phyloP scores from a whole-genome alignment of 2,329 filamentous ascomycete species.

The Fonsecaea pugnacius region DNA sequence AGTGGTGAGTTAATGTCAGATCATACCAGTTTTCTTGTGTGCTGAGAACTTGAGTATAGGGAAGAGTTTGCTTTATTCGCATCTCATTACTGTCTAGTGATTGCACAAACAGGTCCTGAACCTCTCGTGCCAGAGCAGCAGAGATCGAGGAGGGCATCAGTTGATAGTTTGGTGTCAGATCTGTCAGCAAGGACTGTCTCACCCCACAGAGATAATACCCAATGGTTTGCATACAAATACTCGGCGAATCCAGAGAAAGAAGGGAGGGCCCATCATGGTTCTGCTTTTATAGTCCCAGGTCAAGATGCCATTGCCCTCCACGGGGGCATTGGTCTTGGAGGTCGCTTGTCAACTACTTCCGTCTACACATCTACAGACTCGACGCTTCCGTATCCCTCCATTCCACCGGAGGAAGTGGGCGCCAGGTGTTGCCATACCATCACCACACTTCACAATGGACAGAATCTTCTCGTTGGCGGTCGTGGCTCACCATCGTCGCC shows the following conservation, averaged over 20 bases:
- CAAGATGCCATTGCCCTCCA: constrained; percentile 45
- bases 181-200: constrained; percentile 37
- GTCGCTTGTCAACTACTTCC: constrained; percentile 54
- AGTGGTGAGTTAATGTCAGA: constrained; percentile 62
- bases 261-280: constrained; percentile 65
- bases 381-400: constrained; percentile 53
- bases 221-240: constrained; percentile 42
- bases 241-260: constrained; percentile 47
- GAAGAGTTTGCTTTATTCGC: constrained; percentile 88
- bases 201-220: constrained; percentile 28
- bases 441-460: constrained; percentile 64
- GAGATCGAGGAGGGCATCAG: constrained; percentile 33
- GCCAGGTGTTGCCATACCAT: constrained; percentile 75
- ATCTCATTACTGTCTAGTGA: constrained; percentile 75
- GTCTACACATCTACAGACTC: constrained; percentile 54
- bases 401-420: constrained; percentile 46
- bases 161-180: constrained; percentile 35
- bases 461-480: constrained; percentile 72
- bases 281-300: constrained; percentile 51
- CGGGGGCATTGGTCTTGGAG: constrained; percentile 52
- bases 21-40: background rate
- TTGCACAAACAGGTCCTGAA: constrained; percentile 36
- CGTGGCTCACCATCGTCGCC: constrained; percentile 74
- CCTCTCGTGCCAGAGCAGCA: constrained; percentile 33
- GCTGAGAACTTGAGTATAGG: constrained; percentile 12